These are phyloP conservation scores for Pachyrhizus erosus DNA, from an alignment of 306 rosid genomes.

Conservation along the genomic window DNA sequence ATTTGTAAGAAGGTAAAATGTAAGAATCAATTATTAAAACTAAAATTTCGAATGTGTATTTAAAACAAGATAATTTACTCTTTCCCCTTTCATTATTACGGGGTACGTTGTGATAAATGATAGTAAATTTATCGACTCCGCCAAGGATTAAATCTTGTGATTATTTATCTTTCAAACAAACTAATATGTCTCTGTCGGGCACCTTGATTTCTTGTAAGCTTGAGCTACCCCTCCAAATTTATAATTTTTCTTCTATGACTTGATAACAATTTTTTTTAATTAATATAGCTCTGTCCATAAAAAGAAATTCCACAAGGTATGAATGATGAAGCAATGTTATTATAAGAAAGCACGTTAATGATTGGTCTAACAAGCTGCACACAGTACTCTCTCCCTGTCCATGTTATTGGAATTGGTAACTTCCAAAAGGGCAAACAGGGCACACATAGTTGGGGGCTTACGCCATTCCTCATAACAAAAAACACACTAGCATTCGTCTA, in stretches of 20 bases:
- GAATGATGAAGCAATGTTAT: background rate
- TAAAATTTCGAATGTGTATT: background rate
- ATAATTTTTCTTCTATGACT: background rate
- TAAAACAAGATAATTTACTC: background rate
- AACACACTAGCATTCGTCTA: background rate
- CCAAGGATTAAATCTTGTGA: background rate
- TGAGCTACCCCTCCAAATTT: constrained; percentile 19
- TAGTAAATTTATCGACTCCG: background rate
- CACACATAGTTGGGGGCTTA: background rate
- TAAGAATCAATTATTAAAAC: background rate
- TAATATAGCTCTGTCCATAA: background rate
- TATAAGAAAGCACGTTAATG: background rate
- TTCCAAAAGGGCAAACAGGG: constrained; percentile 7
- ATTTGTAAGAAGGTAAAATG: background rate
- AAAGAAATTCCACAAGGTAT: background rate
- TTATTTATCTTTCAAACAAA: background rate
- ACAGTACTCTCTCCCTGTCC: background rate
- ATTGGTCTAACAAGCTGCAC: background rate
- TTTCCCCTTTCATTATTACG: too few species aligned
- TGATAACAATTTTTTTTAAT: background rate
- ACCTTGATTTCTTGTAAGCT: constrained; percentile 11
- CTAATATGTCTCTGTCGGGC: constrained; percentile 6
- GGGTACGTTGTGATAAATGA: too few species aligned
- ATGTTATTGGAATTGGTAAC: constrained; percentile 6
- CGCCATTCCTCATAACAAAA: background rate